Percentiles rank a stretch among this genome's conserved stretches.
These are phyloP conservation scores for Hymenoscyphus scutula DNA, from an alignment of 2,329 filamentous ascomycete genomes.

Conservation along the genomic window DNA sequence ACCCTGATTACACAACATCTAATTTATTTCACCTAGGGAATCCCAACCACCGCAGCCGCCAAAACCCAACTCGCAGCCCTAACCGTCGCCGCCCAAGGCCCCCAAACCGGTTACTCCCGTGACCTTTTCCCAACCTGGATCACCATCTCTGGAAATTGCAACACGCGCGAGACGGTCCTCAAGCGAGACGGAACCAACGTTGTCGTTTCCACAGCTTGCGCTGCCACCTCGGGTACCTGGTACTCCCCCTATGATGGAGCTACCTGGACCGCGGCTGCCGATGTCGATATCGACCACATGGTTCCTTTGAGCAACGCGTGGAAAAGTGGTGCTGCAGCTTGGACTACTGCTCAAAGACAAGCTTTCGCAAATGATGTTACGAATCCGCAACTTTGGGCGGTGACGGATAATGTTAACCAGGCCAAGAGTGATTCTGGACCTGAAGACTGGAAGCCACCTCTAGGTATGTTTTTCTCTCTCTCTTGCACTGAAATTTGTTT, in stretches of 20 bases:
- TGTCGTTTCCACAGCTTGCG: slow-evolving; percentile 56
- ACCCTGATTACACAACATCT: background rate
- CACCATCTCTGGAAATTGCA: slow-evolving; percentile 63
- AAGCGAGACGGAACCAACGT: slow-evolving; percentile 70
- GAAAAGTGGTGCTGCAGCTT: slow-evolving; percentile 71
- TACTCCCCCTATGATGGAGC: slow-evolving; percentile 70
- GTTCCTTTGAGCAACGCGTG: slow-evolving; percentile 79
- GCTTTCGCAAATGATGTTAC: slow-evolving; percentile 74
- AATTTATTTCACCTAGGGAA: slow-evolving; percentile 27
- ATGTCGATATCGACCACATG: slow-evolving; percentile 81
- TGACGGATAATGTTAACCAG: slow-evolving; percentile 75
- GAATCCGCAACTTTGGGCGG: slow-evolving; percentile 74
- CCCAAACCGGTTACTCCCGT: slow-evolving; percentile 59
- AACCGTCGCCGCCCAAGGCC: slow-evolving; percentile 54
- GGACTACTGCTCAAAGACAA: slow-evolving; percentile 67
- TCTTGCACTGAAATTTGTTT: no score
- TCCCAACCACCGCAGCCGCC: slow-evolving; percentile 59
- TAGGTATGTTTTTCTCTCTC: slow-evolving; percentile 46
- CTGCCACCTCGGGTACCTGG: slow-evolving; percentile 66
- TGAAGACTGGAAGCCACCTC: slow-evolving; percentile 72
- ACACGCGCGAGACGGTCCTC: slow-evolving; percentile 70
- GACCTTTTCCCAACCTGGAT: slow-evolving; percentile 71
- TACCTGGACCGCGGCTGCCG: slow-evolving; percentile 63
- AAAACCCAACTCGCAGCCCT: slow-evolving; percentile 56
- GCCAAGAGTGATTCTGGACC: slow-evolving; percentile 71